Evolutionary conservation across 2,329 filamentous ascomycete species (phyloP).

Genomic region (Madurella fahalii): DNA sequence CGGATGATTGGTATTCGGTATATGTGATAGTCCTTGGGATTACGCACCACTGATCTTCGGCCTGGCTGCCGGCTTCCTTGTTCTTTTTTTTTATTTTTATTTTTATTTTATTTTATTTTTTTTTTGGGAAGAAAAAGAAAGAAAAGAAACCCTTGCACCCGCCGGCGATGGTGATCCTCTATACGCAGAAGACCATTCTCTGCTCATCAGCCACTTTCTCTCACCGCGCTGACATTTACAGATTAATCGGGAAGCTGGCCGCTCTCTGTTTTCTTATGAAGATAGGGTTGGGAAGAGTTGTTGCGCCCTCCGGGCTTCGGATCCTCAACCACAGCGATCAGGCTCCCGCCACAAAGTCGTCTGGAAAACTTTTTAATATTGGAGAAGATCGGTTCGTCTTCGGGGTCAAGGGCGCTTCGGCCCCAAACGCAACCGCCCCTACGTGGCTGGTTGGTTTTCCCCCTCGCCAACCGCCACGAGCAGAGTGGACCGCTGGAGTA

Average conservation of each 20-base stretch:
- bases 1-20: not conserved
- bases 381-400: too few relatives aligned
- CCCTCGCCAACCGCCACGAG: not conserved
- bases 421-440: too few relatives aligned
- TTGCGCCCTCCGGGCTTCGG: not conserved
- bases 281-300: not conserved
- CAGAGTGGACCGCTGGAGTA: not conserved
- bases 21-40: not conserved
- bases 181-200: not conserved
- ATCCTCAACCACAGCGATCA: too few relatives aligned
- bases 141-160: not conserved
- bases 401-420: too few relatives aligned
- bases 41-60: not conserved
- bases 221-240: not conserved
- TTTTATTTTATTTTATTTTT: too few relatives aligned
- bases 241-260: not conserved
- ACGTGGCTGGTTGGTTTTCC: not conserved
- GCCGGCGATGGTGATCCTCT: not conserved
- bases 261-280: not conserved
- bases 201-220: too few relatives aligned
- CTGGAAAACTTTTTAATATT: too few relatives aligned
- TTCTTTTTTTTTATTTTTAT: too few relatives aligned
- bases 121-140: too few relatives aligned
- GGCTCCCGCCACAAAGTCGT: too few relatives aligned
- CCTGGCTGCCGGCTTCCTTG: not conserved